Conservation (phyloP, 2,329 filamentous ascomycete genomes). For the Fusarium torreyae region DNA sequence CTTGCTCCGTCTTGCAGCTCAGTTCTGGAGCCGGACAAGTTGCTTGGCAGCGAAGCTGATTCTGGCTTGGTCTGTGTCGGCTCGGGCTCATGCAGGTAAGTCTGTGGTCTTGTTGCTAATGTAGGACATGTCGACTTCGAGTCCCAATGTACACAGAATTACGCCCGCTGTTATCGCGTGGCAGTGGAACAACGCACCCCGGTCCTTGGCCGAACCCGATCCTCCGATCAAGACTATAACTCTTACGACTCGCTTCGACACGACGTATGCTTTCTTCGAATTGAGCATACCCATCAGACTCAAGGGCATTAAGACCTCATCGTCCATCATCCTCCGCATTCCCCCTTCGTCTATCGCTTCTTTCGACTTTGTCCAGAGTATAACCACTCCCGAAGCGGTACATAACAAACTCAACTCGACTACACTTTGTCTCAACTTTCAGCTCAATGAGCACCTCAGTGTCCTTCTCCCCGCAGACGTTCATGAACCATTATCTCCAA, state of each 20-base stretch:
- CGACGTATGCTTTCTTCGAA: slow-evolving; percentile 10
- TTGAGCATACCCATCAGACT: slow-evolving; percentile 25
- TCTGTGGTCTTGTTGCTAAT: not conserved
- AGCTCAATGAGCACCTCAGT: slow-evolving; percentile 10
- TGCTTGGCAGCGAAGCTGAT: slow-evolving; percentile 15
- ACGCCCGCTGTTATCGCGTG: slow-evolving; percentile 19
- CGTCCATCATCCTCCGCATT: slow-evolving; percentile 4
- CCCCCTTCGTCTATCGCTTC: slow-evolving; percentile 13
- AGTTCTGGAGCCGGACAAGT: slow-evolving; percentile 15
- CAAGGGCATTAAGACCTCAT: slow-evolving; percentile 20
- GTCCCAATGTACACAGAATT: slow-evolving; percentile 2
- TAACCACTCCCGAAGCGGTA: not conserved
- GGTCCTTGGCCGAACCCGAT: slow-evolving; percentile 10
- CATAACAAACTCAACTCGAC: slow-evolving; percentile 14
- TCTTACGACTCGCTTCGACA: slow-evolving; percentile 24
- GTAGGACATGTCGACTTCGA: slow-evolving; percentile 6
- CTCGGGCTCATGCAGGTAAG: not conserved
- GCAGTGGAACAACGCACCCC: not conserved
- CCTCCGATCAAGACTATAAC: slow-evolving; percentile 23
- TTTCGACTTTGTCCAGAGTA: not conserved
- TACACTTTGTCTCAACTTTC: slow-evolving; percentile 14
- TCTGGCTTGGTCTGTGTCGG: not conserved
- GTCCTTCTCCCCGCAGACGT: slow-evolving; percentile 16
- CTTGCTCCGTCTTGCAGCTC: slow-evolving; percentile 17
- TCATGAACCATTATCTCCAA: slow-evolving; percentile 21